Evolutionary conservation across 192 early-diverging fungal genomes (phyloP).

Genomic region (Phlyctochytrium bullatum): DNA sequence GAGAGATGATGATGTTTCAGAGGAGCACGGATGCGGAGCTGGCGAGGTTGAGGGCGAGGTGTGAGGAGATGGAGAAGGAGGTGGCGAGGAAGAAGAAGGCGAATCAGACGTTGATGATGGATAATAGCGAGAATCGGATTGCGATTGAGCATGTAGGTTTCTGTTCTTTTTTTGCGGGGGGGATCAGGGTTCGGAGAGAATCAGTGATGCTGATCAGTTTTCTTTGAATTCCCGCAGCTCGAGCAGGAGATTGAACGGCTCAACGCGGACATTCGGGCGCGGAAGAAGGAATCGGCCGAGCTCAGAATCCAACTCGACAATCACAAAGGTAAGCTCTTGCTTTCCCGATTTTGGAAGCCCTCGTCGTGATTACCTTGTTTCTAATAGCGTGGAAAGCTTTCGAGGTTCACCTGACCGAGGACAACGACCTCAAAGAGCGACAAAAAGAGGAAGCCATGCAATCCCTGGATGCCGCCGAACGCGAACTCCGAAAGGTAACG

Average conservation of each 20-base stretch:
- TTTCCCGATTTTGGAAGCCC: too few species aligned
- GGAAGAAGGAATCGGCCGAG: not conserved
- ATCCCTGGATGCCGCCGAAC: not conserved
- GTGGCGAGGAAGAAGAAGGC: not conserved
- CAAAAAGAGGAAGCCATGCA: not conserved
- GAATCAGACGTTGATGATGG: not conserved
- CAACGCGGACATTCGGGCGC: not conserved
- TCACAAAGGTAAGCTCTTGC: not conserved
- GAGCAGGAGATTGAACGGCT: not conserved
- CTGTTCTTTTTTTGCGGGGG: too few species aligned
- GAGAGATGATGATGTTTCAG: not conserved
- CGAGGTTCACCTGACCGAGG: not conserved
- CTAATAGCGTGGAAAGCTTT: not conserved
- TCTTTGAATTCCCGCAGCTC: not conserved
- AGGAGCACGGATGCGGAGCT: not conserved
- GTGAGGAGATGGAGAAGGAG: not conserved
- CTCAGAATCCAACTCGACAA: not conserved
- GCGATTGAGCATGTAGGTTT: too few species aligned
- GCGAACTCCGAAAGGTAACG: not conserved
- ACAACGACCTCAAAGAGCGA: not conserved
- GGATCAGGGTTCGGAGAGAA: too few species aligned
- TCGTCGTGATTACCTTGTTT: not conserved
- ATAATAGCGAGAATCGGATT: not conserved
- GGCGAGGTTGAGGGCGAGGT: not conserved
- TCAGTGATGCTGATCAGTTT: too few species aligned